Conservation (phyloP, 345 rosid genomes). For the Turritis glabra region DNA sequence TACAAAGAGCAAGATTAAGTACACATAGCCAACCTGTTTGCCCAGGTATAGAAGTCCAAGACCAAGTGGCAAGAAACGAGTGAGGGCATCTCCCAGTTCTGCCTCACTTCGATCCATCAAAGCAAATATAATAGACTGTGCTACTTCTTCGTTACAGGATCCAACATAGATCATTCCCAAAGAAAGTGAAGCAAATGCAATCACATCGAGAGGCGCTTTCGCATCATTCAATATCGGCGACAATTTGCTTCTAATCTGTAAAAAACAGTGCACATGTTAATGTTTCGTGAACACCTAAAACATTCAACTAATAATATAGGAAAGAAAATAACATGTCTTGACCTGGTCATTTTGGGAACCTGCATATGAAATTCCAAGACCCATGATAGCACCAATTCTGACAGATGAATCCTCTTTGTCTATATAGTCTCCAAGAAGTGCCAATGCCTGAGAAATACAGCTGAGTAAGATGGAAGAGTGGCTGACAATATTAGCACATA, state of each 20-base stretch:
- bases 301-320: constrained; percentile 11
- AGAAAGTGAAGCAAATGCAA: constrained; percentile 84
- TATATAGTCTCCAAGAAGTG: constrained; percentile 74
- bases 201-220: constrained; percentile 78
- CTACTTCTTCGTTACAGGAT: constrained; percentile 96
- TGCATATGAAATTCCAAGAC: constrained; percentile 92
- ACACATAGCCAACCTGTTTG: constrained; percentile 66
- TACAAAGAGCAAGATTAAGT: neutral
- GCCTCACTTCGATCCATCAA: constrained; percentile 87
- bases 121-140: constrained; percentile 85
- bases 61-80: constrained; percentile 81
- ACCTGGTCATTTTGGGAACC: constrained; percentile 87
- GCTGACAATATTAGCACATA: neutral
- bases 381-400: constrained; percentile 96
- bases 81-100: constrained; percentile 81
- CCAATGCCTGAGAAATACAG: constrained; percentile 67
- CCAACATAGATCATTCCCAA: constrained; percentile 93
- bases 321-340: constrained; percentile 8
- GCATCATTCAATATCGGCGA: constrained; percentile 65
- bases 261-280: constrained; percentile 17
- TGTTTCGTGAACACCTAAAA: constrained; percentile 1
- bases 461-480: constrained; percentile 26
- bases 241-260: constrained; percentile 67
- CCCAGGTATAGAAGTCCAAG: constrained; percentile 97
- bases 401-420: constrained; percentile 81